Evolutionary conservation across 2,329 filamentous ascomycete genomes (phyloP).

Genomic region (Endocalyx cinctus): DNA sequence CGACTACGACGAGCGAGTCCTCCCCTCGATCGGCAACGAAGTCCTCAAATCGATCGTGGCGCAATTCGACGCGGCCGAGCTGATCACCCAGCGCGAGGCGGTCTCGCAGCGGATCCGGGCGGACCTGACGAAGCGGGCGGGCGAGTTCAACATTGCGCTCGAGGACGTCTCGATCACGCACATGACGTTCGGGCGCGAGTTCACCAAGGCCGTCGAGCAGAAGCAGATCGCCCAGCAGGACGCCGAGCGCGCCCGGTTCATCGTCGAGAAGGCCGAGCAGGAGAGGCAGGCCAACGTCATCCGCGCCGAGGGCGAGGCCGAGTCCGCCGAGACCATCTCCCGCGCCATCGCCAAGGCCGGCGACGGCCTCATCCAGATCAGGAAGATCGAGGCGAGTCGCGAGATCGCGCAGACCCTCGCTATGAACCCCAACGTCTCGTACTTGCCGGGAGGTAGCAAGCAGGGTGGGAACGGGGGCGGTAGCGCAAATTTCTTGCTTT

Average conservation of each 20-base stretch:
- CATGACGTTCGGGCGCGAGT: slow-evolving; percentile 99
- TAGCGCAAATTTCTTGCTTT: slow-evolving; percentile 42
- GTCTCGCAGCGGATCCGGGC: slow-evolving; percentile 90
- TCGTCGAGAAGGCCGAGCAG: slow-evolving; percentile 98
- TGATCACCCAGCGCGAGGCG: slow-evolving; percentile 97
- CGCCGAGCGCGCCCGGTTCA: slow-evolving; percentile 93
- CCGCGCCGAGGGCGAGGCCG: slow-evolving; percentile 93
- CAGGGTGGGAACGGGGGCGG: slow-evolving; percentile 49
- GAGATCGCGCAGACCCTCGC: slow-evolving; percentile 92
- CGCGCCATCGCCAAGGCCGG: slow-evolving; percentile 90
- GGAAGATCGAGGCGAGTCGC: slow-evolving; percentile 93
- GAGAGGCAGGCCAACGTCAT: slow-evolving; percentile 98
- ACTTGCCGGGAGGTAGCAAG: slow-evolving; percentile 71
- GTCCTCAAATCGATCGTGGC: slow-evolving; percentile 98
- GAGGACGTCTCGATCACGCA: slow-evolving; percentile 99
- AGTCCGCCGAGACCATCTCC: slow-evolving; percentile 91
- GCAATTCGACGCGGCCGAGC: slow-evolving; percentile 96
- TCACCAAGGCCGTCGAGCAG: slow-evolving; percentile 97
- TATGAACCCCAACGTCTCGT: slow-evolving; percentile 90
- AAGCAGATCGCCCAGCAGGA: slow-evolving; percentile 99
- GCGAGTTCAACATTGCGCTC: slow-evolving; percentile 98
- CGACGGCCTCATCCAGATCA: slow-evolving; percentile 90
- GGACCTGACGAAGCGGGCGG: slow-evolving; percentile 86
- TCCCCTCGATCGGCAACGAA: slow-evolving; percentile 98
- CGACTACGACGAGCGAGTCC: slow-evolving; percentile 97